Percentiles rank a stretch among this genome's conserved stretches.
These are phyloP conservation scores for Ceratobasidium sp. DNA, from an alignment of 1,284 basidiomycete species.

Conservation along the genomic window DNA sequence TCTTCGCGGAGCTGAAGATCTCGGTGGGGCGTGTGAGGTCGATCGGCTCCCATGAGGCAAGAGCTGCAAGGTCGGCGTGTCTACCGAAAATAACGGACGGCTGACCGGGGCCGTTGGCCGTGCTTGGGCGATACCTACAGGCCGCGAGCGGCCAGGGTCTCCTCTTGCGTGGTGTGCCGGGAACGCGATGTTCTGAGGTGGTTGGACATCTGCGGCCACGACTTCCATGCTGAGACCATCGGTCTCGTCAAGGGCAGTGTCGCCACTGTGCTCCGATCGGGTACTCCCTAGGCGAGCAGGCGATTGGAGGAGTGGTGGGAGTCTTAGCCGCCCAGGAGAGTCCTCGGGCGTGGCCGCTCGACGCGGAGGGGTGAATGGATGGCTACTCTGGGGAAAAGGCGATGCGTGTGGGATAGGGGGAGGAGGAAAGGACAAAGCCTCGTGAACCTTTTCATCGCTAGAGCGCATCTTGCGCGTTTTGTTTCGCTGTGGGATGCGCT, in stretches of 20 bases:
- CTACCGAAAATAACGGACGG: slow-evolving; percentile 19
- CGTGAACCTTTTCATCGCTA: slow-evolving; percentile 8
- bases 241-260: slow-evolving; percentile 43
- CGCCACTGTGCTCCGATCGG: slow-evolving; percentile 42
- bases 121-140: slow-evolving; percentile 12
- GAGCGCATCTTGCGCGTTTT: slow-evolving; percentile 37
- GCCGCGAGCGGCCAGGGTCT: slow-evolving; percentile 1
- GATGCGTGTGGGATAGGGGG: slow-evolving; percentile 33
- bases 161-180: background rate
- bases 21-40: slow-evolving; percentile 22
- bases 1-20: slow-evolving; percentile 41
- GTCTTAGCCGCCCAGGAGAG: slow-evolving; percentile 44
- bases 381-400: slow-evolving; percentile 14
- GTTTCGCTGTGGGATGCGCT: slow-evolving; percentile 40
- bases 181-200: slow-evolving; percentile 26
- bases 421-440: slow-evolving; percentile 7
- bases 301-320: slow-evolving; percentile 42
- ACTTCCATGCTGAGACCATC: slow-evolving; percentile 45
- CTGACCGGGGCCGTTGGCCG: slow-evolving; percentile 24
- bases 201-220: slow-evolving; percentile 40
- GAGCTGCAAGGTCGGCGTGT: slow-evolving; percentile 8
- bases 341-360: slow-evolving; percentile 18
- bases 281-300: slow-evolving; percentile 35
- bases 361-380: slow-evolving; percentile 38
- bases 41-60: slow-evolving; percentile 39